These are phyloP conservation scores for Nidula microcarpa DNA, from an alignment of 768 basidiomycete species.

Conservation along the genomic window DNA sequence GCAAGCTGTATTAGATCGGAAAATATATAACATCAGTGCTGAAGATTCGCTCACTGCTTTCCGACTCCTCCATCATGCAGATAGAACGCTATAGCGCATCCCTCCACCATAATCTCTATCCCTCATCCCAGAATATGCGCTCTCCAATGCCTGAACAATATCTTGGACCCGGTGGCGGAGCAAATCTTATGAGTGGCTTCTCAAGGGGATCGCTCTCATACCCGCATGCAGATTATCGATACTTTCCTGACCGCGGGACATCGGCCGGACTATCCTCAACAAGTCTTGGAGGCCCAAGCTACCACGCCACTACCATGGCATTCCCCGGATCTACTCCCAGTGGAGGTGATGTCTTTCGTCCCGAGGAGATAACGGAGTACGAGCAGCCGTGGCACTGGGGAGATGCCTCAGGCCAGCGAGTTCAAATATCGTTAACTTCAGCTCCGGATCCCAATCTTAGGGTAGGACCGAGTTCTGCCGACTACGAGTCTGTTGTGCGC, in stretches of 20 bases:
- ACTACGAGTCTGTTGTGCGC: conserved; percentile 15
- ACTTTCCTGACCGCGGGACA: conserved; percentile 39
- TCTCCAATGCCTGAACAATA: conserved; percentile 22
- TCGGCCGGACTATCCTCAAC: conserved; percentile 24
- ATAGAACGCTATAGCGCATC: conserved; percentile 25
- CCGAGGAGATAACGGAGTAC: conserved; percentile 38
- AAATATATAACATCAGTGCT: conserved; percentile 43
- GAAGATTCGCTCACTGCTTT: conserved; percentile 28
- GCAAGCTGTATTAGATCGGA: conserved; percentile 35
- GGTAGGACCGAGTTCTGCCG: background rate
- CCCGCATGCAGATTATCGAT: conserved; percentile 41
- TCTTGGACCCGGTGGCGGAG: conserved; percentile 26
- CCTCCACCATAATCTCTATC: conserved; percentile 25
- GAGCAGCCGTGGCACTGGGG: conserved; percentile 25
- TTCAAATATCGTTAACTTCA: conserved; percentile 9
- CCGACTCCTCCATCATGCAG: conserved; percentile 29
- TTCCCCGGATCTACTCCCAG: conserved; percentile 31
- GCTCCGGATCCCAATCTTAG: background rate
- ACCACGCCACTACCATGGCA: conserved; percentile 43
- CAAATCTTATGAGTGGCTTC: conserved; percentile 36
- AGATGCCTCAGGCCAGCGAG: conserved; percentile 21
- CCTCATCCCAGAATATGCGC: conserved; percentile 9
- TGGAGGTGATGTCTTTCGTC: conserved; percentile 20
- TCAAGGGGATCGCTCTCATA: conserved; percentile 45
- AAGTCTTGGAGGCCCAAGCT: conserved; percentile 25